phyloP scores from a whole-genome alignment of 2,329 filamentous ascomycete species.

The Elsinoe fawcettii region DNA sequence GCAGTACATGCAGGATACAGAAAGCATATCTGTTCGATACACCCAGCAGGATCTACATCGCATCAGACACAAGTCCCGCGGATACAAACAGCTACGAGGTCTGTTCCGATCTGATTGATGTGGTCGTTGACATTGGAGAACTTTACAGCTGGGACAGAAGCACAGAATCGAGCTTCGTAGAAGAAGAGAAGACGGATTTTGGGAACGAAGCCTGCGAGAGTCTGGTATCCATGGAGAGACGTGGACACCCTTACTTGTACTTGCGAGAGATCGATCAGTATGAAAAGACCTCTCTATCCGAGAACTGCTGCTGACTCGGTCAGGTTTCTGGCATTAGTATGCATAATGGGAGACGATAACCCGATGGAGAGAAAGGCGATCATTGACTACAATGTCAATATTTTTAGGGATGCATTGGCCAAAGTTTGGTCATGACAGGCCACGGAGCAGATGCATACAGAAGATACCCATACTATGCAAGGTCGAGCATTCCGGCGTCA shows the following conservation, averaged over 20 bases:
- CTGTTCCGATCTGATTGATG: slow-evolving; percentile 96
- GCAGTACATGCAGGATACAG: slow-evolving; percentile 88
- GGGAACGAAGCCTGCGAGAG: slow-evolving; percentile 52
- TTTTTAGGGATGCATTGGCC: slow-evolving; percentile 68
- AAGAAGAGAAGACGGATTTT: slow-evolving; percentile 27
- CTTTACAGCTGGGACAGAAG: slow-evolving; percentile 71
- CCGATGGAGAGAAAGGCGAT: slow-evolving; percentile 76
- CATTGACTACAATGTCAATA: slow-evolving; percentile 80
- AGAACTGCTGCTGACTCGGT: background rate
- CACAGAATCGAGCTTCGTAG: slow-evolving; percentile 15
- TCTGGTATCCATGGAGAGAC: slow-evolving; percentile 53
- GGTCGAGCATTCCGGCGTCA: no score
- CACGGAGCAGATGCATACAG: background rate
- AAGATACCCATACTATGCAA: background rate
- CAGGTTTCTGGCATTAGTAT: slow-evolving; percentile 71
- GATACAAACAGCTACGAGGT: slow-evolving; percentile 97
- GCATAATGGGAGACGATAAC: slow-evolving; percentile 75
- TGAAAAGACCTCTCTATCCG: slow-evolving; percentile 6
- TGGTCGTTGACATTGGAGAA: slow-evolving; percentile 94
- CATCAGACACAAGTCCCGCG: slow-evolving; percentile 84
- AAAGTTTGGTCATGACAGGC: slow-evolving; percentile 58
- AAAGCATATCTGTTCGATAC: slow-evolving; percentile 98
- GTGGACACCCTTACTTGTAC: slow-evolving; percentile 53
- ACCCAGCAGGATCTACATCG: slow-evolving; percentile 96
- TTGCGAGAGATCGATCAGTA: slow-evolving; percentile 60